Base-by-base conservation (phyloP, 768 basidiomycete genomes). In the Mycena floridula region DNA sequence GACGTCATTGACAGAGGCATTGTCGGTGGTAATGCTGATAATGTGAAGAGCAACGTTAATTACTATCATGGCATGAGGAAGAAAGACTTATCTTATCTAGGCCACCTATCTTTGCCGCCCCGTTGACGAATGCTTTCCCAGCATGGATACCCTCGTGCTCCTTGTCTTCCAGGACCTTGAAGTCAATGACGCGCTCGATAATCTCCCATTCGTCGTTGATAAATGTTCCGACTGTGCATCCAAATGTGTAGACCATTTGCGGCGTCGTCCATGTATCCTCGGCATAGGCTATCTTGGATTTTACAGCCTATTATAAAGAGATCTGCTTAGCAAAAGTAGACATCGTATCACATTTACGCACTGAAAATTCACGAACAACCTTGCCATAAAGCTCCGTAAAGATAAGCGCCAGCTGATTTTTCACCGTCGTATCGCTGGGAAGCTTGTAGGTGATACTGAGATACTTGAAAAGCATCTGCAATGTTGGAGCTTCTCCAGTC, bases 381-480 rank as follows among this genome's bases (percentile, higher is more conserved):
- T 38, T 38, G 11, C 37, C 37, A 38, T 38, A 18, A 9, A 38
- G 28, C n/a, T 30, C 28, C 28, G 28, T n/a, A 30, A 30, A 30
- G 28, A 30, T 30, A n/a, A 9, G 28, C 9, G 28, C 28, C 9
- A 30, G 28, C 28, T 30, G 28, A n/a, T 30, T 30, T n/a, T n/a
- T 9, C 9, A 38, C 20, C 12, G 37, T 38, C 20, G 37, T 38
- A 38, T 38, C 37, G 20, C 13, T 13, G 9, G 37, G 37, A 9
- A 38, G 20, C 37, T 13, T 11, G 20, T 13, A 38, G 13, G 8
- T 13, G 20, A 38, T 15, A 26, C 26, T 51, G 13, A 18, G 1
- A 18, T 40, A 43, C 39, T 24, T 28, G 8, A 51, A 28, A 24
- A 48, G 51, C 37, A 58, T 45, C 35, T 62, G 54, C 7, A 58